Conservation (phyloP, 148 eudicot genomes). For the Heliamphora exappendiculata region DNA sequence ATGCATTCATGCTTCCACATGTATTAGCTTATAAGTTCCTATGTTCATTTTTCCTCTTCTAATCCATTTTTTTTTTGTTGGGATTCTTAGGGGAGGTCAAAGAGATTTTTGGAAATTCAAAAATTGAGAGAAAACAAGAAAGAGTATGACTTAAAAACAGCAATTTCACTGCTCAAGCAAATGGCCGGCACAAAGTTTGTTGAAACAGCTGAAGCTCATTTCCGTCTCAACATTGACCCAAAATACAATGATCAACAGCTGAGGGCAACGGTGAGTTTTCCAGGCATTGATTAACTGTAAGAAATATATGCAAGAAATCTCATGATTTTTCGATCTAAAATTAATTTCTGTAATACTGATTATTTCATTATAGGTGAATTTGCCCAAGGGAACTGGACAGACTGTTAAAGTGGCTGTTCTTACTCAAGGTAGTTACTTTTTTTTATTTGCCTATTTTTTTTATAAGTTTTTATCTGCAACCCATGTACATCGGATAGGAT, state of each 20-base stretch:
- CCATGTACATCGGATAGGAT: not conserved
- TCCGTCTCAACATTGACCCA: slow-evolving; percentile 92
- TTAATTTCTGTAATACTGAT: not conserved
- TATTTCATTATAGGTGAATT: slow-evolving; percentile 53
- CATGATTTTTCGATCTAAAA: not conserved
- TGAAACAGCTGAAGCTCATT: slow-evolving; percentile 89
- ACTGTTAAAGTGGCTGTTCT: slow-evolving; percentile 87
- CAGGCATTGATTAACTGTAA: not conserved
- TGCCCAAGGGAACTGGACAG: slow-evolving; percentile 92
- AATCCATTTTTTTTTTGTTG: slow-evolving; percentile 8
- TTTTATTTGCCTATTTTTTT: not conserved
- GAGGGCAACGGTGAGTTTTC: slow-evolving; percentile 78
- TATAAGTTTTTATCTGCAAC: not conserved
- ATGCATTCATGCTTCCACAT: not conserved
- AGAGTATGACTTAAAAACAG: slow-evolving; percentile 72
- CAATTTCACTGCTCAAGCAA: slow-evolving; percentile 71
- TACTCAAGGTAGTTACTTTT: slow-evolving; percentile 63
- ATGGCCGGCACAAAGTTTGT: slow-evolving; percentile 72
- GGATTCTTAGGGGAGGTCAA: slow-evolving; percentile 62
- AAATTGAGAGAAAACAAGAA: slow-evolving; percentile 75
- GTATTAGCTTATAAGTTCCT: not conserved
- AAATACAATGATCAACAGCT: slow-evolving; percentile 96
- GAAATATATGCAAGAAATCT: not conserved
- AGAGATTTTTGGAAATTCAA: slow-evolving; percentile 83
- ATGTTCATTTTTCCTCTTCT: not conserved